These are phyloP conservation scores for Plenodomus tracheiphilus DNA, from an alignment of 2,329 filamentous ascomycete genomes.

Conservation along the genomic window DNA sequence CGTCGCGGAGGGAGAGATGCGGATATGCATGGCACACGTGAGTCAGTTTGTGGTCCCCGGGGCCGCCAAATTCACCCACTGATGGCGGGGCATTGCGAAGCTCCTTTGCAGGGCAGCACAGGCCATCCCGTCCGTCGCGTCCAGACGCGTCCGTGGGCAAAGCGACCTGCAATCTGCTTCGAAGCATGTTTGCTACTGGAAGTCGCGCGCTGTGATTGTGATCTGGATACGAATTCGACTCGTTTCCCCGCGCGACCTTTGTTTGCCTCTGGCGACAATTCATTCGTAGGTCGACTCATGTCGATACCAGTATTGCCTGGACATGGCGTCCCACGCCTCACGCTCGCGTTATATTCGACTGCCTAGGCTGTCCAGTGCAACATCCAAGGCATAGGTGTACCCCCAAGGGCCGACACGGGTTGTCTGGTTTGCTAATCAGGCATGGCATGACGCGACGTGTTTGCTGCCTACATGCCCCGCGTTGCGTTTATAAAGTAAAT, in stretches of 20 bases:
- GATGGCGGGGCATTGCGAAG: constrained; percentile 24
- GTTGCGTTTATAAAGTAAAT: constrained; percentile 7
- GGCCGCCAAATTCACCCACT: constrained; percentile 22
- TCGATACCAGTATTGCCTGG: too few species aligned
- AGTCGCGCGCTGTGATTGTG: too few species aligned
- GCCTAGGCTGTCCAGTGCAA: too few species aligned
- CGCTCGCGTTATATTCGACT: too few species aligned
- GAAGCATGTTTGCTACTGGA: background rate
- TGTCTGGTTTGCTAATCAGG: too few species aligned
- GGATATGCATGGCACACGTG: constrained; percentile 34
- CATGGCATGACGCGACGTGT: constrained; percentile 10
- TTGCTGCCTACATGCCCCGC: constrained; percentile 22
- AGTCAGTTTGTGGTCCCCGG: constrained; percentile 33
- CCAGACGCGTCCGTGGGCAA: constrained; percentile 7
- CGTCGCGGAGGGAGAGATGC: constrained; percentile 18
- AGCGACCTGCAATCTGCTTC: too few species aligned
- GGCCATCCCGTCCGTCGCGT: constrained; percentile 18
- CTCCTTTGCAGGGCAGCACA: constrained; percentile 16
- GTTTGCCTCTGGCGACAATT: too few species aligned
- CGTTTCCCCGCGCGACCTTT: too few species aligned
- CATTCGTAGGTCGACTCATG: too few species aligned
- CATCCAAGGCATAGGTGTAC: too few species aligned
- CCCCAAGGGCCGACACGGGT: background rate
- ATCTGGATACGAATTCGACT: too few species aligned
- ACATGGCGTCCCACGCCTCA: too few species aligned